Conservation (phyloP, 1,284 basidiomycete species). For the Spongiforma sp. region DNA sequence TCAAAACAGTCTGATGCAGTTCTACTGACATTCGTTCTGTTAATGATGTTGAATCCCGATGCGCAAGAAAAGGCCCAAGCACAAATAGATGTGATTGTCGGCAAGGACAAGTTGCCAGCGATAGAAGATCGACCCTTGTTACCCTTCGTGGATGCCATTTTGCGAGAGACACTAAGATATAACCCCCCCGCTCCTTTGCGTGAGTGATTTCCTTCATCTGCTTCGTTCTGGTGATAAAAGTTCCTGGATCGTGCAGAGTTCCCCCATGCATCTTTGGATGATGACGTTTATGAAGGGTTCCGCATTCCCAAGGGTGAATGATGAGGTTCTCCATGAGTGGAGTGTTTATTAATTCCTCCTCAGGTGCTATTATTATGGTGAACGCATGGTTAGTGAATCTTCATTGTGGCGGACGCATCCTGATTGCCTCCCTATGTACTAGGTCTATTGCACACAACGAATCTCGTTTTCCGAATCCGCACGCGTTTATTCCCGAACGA, state of each 20-base stretch:
- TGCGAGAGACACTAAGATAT: not conserved
- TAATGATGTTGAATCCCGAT: not conserved
- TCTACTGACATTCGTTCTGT: not conserved
- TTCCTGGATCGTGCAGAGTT: not conserved
- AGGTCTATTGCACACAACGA: not conserved
- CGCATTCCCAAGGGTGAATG: not conserved
- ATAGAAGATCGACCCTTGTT: not conserved
- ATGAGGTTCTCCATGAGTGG: not conserved
- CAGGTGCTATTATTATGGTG: not conserved
- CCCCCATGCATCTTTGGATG: not conserved
- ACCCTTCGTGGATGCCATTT: not conserved
- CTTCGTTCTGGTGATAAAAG: not conserved
- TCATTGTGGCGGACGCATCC: not conserved
- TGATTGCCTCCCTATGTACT: not conserved
- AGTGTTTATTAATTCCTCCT: not conserved
- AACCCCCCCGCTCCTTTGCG: not conserved
- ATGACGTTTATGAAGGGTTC: not conserved
- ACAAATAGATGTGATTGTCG: not conserved
- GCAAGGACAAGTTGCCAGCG: not conserved
- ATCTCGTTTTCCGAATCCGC: not conserved
- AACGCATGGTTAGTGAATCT: not conserved
- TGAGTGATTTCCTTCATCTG: not conserved
- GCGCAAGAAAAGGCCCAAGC: not conserved
- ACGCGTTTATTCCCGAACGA: not conserved
- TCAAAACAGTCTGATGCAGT: not conserved